These are phyloP conservation scores for Panicum miliaceum DNA, from an alignment of 176 grass and related monocot species.

Conservation along the genomic window DNA sequence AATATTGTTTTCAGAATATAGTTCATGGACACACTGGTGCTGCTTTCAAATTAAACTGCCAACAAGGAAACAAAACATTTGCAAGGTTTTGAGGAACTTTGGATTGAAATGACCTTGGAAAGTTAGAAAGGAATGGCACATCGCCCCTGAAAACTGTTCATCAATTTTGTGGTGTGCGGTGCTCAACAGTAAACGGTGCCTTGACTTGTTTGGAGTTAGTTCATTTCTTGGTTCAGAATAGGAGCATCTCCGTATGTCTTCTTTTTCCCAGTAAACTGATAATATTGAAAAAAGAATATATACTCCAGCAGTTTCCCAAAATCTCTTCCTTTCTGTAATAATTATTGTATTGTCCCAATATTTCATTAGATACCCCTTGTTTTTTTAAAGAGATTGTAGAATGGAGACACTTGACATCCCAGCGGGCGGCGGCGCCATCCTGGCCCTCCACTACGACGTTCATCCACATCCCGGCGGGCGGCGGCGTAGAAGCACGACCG, in stretches of 20 bases:
- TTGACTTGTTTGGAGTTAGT: constrained; percentile 5
- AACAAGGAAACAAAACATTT: neutral
- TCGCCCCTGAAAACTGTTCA: neutral
- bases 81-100: neutral
- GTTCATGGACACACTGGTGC: too few relatives aligned
- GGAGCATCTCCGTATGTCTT: too few relatives aligned
- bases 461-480: constrained; percentile 31
- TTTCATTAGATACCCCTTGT: too few relatives aligned
- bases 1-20: neutral
- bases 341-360: too few relatives aligned
- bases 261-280: too few relatives aligned
- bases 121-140: neutral
- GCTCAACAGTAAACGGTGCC: neutral
- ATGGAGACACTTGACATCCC: too few relatives aligned
- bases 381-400: too few relatives aligned
- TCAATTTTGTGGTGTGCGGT: neutral
- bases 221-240: neutral
- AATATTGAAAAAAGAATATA: too few relatives aligned
- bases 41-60: neutral
- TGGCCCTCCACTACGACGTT: constrained; percentile 28
- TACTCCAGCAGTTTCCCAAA: too few relatives aligned
- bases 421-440: too few relatives aligned
- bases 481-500: constrained; percentile 16
- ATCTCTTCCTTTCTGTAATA: too few relatives aligned
- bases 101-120: neutral